Percentiles rank a stretch among this genome's conserved stretches.
Evolutionary conservation across 2,329 filamentous ascomycete genomes (phyloP).

Genomic region (Monosporascus sp.): DNA sequence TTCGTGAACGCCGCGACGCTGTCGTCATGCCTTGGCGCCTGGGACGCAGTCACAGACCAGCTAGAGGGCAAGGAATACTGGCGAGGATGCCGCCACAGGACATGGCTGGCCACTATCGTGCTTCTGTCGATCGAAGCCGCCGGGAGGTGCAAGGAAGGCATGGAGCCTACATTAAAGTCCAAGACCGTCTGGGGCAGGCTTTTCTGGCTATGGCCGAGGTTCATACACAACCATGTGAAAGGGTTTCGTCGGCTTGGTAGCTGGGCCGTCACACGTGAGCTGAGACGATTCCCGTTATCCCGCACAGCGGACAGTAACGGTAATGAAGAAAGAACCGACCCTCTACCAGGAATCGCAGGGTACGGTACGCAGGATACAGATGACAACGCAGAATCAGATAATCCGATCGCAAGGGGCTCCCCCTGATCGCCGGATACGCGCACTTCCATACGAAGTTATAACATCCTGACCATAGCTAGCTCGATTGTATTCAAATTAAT

Average conservation of each 20-base stretch:
- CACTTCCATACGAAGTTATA: too few relatives aligned
- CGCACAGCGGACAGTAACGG: background rate
- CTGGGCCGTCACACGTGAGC: background rate
- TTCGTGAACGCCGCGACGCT: background rate
- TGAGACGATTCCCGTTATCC: background rate
- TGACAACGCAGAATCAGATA: too few relatives aligned
- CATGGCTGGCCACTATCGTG: background rate
- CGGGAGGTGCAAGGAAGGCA: background rate
- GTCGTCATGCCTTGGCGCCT: constrained; percentile 1
- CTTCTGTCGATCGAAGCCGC: background rate
- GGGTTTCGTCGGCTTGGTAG: background rate
- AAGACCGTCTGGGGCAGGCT: background rate
- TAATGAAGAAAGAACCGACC: background rate
- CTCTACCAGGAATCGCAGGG: background rate
- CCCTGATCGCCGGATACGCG: too few relatives aligned
- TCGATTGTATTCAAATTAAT: too few relatives aligned
- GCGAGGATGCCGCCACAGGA: background rate
- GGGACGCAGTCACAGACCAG: background rate
- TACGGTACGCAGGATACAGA: too few relatives aligned
- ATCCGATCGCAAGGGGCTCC: too few relatives aligned
- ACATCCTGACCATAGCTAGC: too few relatives aligned
- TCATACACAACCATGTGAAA: background rate
- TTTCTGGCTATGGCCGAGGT: background rate
- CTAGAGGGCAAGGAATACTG: background rate
- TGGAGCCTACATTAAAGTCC: background rate